Percentiles rank a stretch among this genome's conserved stretches.
Conservation (phyloP, 1,139 yeast genomes). For the Debaryomyces nepalensis region DNA sequence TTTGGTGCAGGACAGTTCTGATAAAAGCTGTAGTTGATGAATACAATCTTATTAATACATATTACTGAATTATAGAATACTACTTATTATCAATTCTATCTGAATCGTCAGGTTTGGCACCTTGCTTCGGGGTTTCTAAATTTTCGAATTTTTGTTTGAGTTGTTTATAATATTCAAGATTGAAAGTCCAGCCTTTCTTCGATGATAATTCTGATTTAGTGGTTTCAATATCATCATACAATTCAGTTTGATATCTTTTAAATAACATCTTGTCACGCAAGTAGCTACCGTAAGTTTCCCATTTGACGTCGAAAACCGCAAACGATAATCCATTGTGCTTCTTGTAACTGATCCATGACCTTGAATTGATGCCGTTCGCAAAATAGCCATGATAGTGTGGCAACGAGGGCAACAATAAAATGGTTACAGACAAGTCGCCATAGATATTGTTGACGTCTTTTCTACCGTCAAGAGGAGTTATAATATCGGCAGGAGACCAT, state of each 20-base stretch:
- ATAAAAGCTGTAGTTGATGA: neutral
- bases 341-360: constrained; percentile 62
- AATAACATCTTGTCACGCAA: constrained; percentile 34
- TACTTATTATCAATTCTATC: neutral
- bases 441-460: constrained; percentile 35
- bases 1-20: constrained; percentile 1
- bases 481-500: constrained; percentile 35
- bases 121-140: neutral
- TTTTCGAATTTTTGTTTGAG: constrained; percentile 30
- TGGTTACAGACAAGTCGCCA: constrained; percentile 67
- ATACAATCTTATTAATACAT: neutral
- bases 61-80: constrained; percentile 1
- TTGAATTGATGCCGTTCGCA: constrained; percentile 70
- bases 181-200: constrained; percentile 40
- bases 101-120: neutral
- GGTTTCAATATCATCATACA: constrained; percentile 29
- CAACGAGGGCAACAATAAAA: constrained; percentile 72
- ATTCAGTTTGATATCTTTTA: constrained; percentile 36
- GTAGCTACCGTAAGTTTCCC: constrained; percentile 45
- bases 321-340: constrained; percentile 73
- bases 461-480: constrained; percentile 25
- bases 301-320: constrained; percentile 59
- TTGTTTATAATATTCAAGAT: constrained; percentile 30
- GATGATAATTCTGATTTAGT: constrained; percentile 20
- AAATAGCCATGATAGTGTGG: constrained; percentile 63